phyloP scores from a whole-genome alignment of 2,329 filamentous ascomycete species.

The Pseudocercospora ulei region DNA sequence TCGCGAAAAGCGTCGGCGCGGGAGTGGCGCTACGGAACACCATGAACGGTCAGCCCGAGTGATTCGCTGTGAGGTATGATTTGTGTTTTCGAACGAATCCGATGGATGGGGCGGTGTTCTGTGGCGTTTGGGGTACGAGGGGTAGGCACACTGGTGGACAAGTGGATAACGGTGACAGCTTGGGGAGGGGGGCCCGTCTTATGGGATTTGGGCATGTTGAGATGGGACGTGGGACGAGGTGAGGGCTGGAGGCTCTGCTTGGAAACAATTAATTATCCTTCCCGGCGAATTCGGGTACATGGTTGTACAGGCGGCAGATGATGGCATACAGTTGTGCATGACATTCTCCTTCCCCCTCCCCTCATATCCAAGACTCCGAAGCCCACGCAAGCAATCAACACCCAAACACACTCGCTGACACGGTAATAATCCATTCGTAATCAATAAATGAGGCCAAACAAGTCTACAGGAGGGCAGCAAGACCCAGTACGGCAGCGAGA shows the following conservation, averaged over 20 bases:
- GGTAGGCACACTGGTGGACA: no score
- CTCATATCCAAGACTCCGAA: slow-evolving; percentile 4
- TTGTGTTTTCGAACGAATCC: background rate
- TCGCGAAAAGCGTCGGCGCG: slow-evolving; percentile 31
- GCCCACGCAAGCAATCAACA: slow-evolving; percentile 1
- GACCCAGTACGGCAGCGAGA: slow-evolving; percentile 20
- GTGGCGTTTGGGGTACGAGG: no score
- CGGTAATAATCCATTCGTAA: background rate
- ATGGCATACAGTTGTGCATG: background rate
- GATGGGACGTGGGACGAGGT: no score
- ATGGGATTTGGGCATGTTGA: background rate
- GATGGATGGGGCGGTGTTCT: background rate
- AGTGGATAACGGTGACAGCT: slow-evolving; percentile 1
- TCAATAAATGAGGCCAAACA: background rate
- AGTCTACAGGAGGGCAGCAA: slow-evolving; percentile 17
- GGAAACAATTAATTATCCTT: slow-evolving; percentile 5
- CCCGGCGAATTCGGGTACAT: background rate
- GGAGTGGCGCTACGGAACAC: slow-evolving; percentile 22
- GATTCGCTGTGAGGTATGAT: slow-evolving; percentile 2
- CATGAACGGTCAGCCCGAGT: slow-evolving; percentile 16
- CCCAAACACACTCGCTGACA: background rate
- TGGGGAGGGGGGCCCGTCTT: background rate
- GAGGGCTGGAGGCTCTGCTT: background rate
- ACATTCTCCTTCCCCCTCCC: no score
- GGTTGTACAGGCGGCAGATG: slow-evolving; percentile 1